A percentile compares a stretch with the other conserved stretches of the same genome.
Evolutionary conservation across 1,139 yeast species (phyloP).

Genomic region (Pichia sp.): DNA sequence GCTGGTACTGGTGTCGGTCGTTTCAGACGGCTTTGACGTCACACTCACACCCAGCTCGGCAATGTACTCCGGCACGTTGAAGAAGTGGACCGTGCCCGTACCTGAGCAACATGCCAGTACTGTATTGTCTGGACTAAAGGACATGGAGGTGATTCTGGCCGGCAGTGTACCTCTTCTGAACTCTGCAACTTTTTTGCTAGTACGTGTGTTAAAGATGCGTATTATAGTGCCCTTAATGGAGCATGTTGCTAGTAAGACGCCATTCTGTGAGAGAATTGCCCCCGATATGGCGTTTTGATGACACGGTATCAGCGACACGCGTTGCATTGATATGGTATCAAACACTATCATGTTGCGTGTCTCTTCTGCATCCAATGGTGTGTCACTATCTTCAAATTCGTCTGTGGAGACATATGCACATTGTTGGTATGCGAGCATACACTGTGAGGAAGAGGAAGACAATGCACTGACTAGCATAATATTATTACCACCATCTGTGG

Average conservation of each 20-base stretch:
- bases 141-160: conserved; percentile 47
- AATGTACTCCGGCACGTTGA: conserved; percentile 31
- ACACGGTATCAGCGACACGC: conserved; percentile 52
- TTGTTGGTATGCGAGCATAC: conserved; percentile 39
- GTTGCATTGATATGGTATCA: conserved; percentile 51
- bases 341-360: conserved; percentile 37
- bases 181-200: conserved; percentile 37
- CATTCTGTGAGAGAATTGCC: conserved; percentile 44
- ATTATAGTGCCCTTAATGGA: conserved; percentile 68
- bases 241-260: conserved; percentile 55
- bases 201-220: conserved; percentile 39
- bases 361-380: no score
- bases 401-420: not conserved
- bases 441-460: conserved; percentile 38
- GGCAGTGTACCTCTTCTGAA: conserved; percentile 65
- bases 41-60: conserved; percentile 7
- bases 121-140: conserved; percentile 43
- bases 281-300: conserved; percentile 47
- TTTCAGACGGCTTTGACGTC: not conserved
- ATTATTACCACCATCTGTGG: conserved; percentile 35
- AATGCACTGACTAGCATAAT: conserved; percentile 20
- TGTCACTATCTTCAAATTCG: not conserved
- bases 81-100: conserved; percentile 64
- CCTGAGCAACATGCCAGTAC: conserved; percentile 62
- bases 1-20: not conserved